A percentile compares a stretch with the other conserved stretches of the same genome.
These are phyloP conservation scores for Phytophthora idaei DNA, from an alignment of 352 stramenopile genomes.

Conservation along the genomic window DNA sequence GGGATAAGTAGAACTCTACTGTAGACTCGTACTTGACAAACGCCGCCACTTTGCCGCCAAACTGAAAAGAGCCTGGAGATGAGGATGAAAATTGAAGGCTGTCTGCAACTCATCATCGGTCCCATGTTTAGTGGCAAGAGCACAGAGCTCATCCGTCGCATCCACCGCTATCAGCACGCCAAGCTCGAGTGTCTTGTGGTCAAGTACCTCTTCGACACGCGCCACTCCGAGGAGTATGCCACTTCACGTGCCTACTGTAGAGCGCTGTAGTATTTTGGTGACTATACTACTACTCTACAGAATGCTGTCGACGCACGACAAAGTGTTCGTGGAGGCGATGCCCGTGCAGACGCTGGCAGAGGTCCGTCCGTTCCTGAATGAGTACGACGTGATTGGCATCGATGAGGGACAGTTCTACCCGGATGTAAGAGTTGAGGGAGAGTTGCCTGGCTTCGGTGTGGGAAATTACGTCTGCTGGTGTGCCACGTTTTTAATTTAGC, in stretches of 20 bases:
- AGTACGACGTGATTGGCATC: conserved; percentile 87
- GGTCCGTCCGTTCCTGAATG: conserved; percentile 56
- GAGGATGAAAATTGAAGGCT: conserved; percentile 48
- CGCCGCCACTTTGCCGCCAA: too few relatives aligned
- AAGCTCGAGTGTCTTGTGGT: conserved; percentile 82
- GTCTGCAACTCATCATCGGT: conserved; percentile 85
- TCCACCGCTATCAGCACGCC: conserved; percentile 81
- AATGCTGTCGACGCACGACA: conserved; percentile 81
- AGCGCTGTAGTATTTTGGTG: background rate
- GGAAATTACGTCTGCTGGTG: conserved; percentile 14
- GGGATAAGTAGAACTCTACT: too few relatives aligned
- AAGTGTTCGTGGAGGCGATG: conserved; percentile 69
- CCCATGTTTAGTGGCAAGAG: conserved; percentile 91
- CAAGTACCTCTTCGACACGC: conserved; percentile 82
- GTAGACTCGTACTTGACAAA: too few relatives aligned
- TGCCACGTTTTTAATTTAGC: conserved; percentile 34
- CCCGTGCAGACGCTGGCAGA: conserved; percentile 63
- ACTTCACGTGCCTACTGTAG: background rate
- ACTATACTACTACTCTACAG: conserved; percentile 26
- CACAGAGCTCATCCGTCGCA: conserved; percentile 85
- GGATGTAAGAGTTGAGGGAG: conserved; percentile 45
- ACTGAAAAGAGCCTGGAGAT: conserved; percentile 7
- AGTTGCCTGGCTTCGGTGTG: conserved; percentile 3
- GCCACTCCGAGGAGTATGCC: conserved; percentile 75
- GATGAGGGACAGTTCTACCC: conserved; percentile 90